Base-by-base conservation (phyloP, 257 asterid genomes). In the Solanum piurae region DNA sequence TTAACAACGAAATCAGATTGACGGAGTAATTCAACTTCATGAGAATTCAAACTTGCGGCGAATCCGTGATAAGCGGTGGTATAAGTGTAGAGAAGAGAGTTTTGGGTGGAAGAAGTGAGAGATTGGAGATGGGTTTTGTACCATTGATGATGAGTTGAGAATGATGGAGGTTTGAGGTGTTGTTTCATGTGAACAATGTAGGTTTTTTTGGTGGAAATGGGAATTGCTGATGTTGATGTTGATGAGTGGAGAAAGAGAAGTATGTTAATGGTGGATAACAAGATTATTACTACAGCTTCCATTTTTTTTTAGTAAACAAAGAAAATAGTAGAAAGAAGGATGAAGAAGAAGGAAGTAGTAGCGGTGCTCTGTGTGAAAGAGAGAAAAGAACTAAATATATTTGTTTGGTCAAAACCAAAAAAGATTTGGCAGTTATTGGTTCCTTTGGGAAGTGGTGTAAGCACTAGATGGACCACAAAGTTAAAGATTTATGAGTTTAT, bases 121-220 rank as follows among this genome's bases (percentile, higher is more conserved):
- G 89, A 86, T 2, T 85, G 86, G 71, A 91, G 88, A 46, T 74
- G 85, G 9, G 87, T 60, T 8, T 49, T 69, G 85, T 89, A 92
- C 94, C 94, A 92, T 9, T 92, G 91, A 12, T 40, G 71, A 40
- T 86, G 93, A 36, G 92, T 90, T 12, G 89, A 71, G 46, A 69
- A 92, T 20, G 89, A 58, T 6, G 89, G 31, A 12, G 94, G 94
- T 86, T 87, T 92, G 12, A 73, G 85, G 16, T 87, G 80, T 71
- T 90, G 91, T 25, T 90, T 92, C 92, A 91, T 90, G 8, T 90
- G 91, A 52, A 92, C 92, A 55, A 92, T 91, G 89, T 91, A 92
- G 1, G 90, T 91, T 62, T 86, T 88, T n/a, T 79, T 89, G 42
- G 88, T 44, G 27, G 84, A 4, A 25, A 25, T 14, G 55, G 23